These are phyloP conservation scores for Mycena epipterygia DNA, from an alignment of 768 basidiomycete species.

Conservation along the genomic window DNA sequence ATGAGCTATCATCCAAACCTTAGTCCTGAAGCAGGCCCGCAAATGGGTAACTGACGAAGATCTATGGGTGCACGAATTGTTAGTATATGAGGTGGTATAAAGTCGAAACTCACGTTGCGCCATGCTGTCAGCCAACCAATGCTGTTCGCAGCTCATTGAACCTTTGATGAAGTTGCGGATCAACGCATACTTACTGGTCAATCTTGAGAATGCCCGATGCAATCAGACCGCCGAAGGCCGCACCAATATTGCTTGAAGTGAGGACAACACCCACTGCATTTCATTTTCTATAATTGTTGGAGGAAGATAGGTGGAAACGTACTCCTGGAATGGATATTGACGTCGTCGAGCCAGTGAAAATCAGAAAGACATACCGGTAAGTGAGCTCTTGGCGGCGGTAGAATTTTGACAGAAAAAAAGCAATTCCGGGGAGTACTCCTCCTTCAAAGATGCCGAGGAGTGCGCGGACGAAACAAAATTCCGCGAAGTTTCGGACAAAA, in stretches of 20 bases:
- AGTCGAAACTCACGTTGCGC: conserved; percentile 3
- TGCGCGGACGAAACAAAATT: conserved; percentile 17
- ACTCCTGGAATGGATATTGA: conserved; percentile 4
- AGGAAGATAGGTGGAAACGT: background rate
- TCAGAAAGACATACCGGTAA: background rate
- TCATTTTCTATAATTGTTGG: background rate
- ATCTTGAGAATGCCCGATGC: conserved; percentile 17
- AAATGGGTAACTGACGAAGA: conserved; percentile 9
- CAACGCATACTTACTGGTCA: conserved; percentile 2
- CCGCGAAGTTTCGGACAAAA: conserved; percentile 13
- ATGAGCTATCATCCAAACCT: conserved; percentile 5
- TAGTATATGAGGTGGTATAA: background rate
- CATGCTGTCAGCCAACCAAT: conserved; percentile 15
- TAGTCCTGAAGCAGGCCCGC: background rate
- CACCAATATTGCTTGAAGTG: conserved; percentile 11
- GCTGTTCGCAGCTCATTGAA: background rate
- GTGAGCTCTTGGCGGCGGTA: conserved; percentile 18
- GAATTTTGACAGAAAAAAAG: conserved; percentile 16
- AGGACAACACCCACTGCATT: conserved; percentile 7
- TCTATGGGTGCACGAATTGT: background rate
- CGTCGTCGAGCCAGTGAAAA: background rate
- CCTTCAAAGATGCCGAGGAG: conserved; percentile 12
- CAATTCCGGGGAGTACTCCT: conserved; percentile 19
- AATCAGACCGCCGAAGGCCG: conserved; percentile 9
- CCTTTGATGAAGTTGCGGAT: background rate